phyloP scores from a whole-genome alignment of 2,329 filamentous ascomycete species.

The Fusarium sp. region DNA sequence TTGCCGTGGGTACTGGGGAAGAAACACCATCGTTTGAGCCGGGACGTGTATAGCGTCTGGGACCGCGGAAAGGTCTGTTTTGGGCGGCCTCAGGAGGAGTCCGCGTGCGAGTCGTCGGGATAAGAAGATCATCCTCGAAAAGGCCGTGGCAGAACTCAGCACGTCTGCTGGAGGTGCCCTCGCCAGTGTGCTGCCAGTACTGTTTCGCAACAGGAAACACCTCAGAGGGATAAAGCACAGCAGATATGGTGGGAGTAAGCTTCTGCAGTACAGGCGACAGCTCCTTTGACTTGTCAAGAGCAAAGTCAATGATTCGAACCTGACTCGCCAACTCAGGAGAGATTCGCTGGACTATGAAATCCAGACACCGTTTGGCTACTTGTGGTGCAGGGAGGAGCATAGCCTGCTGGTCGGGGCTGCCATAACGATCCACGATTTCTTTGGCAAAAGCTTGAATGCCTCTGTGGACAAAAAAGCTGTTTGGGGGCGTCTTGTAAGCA shows the following conservation, averaged over 20 bases:
- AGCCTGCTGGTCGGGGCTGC: constrained; percentile 72
- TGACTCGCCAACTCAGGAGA: constrained; percentile 62
- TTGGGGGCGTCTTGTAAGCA: constrained; percentile 24
- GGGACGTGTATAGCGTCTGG: constrained; percentile 79
- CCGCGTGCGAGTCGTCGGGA: constrained; percentile 48
- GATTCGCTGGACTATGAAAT: constrained; percentile 75
- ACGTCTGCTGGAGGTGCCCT: constrained; percentile 89
- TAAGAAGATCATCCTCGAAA: constrained; percentile 74
- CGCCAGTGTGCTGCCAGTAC: constrained; percentile 97
- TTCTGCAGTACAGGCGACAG: constrained; percentile 64
- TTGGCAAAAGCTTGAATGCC: constrained; percentile 79
- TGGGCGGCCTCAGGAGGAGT: constrained; percentile 43
- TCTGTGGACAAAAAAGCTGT: constrained; percentile 90
- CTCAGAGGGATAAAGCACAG: constrained; percentile 77
- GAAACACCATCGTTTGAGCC: constrained; percentile 53
- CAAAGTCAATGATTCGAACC: constrained; percentile 71
- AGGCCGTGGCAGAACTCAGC: constrained; percentile 89
- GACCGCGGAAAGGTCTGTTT: constrained; percentile 71
- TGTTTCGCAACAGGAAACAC: constrained; percentile 83
- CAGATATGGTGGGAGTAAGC: constrained; percentile 71
- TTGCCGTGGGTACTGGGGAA: constrained; percentile 18
- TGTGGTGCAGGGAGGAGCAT: constrained; percentile 84
- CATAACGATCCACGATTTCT: constrained; percentile 74
- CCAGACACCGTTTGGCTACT: constrained; percentile 77
- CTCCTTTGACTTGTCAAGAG: constrained; percentile 67